Evolutionary conservation across 495 filamentous ascomycete genomes (phyloP).

Genomic region (Podospora tetraspora): DNA sequence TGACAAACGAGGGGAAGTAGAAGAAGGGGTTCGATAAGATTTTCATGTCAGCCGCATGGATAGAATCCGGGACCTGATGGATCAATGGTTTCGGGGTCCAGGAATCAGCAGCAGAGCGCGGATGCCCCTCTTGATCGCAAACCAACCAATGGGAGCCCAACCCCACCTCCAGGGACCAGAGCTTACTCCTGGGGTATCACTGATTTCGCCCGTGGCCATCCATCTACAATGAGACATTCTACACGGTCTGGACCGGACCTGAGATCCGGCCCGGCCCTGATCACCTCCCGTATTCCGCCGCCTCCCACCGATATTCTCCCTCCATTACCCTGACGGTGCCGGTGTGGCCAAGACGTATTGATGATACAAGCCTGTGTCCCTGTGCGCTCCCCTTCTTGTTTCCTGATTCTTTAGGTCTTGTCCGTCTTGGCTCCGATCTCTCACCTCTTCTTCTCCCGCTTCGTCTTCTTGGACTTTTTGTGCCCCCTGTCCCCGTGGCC

Average conservation of each 20-base stretch:
- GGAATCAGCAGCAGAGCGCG: neutral
- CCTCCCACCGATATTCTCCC: neutral
- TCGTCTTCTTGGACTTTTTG: constrained; percentile 55
- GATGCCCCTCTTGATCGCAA: constrained; percentile 2
- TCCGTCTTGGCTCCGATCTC: no score
- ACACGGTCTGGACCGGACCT: neutral
- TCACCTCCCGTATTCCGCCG: neutral
- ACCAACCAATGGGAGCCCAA: neutral
- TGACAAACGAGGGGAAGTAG: neutral
- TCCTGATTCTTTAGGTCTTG: neutral
- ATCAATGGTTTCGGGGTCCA: constrained; percentile 1
- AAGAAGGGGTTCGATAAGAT: neutral
- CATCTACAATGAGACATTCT: neutral
- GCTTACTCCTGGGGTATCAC: constrained; percentile 4
- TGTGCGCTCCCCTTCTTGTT: neutral
- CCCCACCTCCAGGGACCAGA: neutral
- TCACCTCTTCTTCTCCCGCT: constrained; percentile 37
- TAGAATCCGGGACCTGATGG: neutral
- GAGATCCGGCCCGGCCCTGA: neutral
- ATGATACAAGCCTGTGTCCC: neutral
- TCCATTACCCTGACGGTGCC: neutral
- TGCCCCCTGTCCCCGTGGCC: constrained; percentile 50
- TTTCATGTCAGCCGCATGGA: neutral
- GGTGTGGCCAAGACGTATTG: neutral
- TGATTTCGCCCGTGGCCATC: neutral